phyloP scores from a whole-genome alignment of 305 asterid genomes.

The Plantago coronopus region DNA sequence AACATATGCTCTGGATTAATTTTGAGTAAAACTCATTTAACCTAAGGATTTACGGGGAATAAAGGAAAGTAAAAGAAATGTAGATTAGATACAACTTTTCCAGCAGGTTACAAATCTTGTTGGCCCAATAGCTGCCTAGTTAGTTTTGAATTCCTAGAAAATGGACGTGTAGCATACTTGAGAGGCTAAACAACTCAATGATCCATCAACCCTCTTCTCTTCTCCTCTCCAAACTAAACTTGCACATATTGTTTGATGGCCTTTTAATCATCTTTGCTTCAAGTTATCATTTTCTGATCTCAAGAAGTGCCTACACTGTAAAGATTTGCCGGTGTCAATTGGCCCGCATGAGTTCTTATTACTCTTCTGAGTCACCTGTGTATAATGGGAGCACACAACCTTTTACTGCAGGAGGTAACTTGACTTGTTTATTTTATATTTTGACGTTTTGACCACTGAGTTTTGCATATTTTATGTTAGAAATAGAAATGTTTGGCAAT shows the following conservation, averaged over 20 bases:
- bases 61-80: too few relatives aligned
- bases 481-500: not conserved
- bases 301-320: constrained; percentile 39
- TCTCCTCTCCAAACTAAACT: not conserved
- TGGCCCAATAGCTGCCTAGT: too few relatives aligned
- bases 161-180: too few relatives aligned
- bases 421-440: not conserved
- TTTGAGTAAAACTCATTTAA: too few relatives aligned
- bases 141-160: too few relatives aligned
- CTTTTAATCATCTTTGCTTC: not conserved
- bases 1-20: not conserved
- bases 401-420: constrained; percentile 58
- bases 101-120: too few relatives aligned
- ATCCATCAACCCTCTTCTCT: too few relatives aligned
- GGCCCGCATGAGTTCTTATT: constrained; percentile 62
- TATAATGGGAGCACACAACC: constrained; percentile 62
- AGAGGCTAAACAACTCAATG: too few relatives aligned
- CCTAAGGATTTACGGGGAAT: too few relatives aligned
- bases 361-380: constrained; percentile 66
- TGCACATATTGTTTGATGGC: constrained; percentile 2
- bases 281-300: constrained; percentile 24
- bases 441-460: too few relatives aligned
- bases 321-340: constrained; percentile 84
- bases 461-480: not conserved
- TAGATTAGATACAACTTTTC: too few relatives aligned